These are phyloP conservation scores for Hanseniaspora mollemarum DNA, from an alignment of 805 yeast species.

Conservation along the genomic window DNA sequence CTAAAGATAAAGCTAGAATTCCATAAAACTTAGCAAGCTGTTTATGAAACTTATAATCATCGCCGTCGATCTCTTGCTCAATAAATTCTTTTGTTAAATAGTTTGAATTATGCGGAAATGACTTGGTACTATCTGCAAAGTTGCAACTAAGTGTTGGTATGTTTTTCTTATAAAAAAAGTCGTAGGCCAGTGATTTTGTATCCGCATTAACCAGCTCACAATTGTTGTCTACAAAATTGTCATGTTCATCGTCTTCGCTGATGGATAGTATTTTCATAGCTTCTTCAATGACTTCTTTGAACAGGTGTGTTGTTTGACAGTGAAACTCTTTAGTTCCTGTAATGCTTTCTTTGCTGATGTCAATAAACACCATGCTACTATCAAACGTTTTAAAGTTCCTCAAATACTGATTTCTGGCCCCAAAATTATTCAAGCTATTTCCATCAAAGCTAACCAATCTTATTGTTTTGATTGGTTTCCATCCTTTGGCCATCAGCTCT, in stretches of 20 bases:
- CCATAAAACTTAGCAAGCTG: constrained; percentile 52
- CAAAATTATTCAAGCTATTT: constrained; percentile 59
- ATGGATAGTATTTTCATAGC: constrained; percentile 37
- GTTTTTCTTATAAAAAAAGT: constrained; percentile 56
- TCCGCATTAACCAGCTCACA: constrained; percentile 36
- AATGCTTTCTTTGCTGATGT: constrained; percentile 32
- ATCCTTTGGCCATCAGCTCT: constrained; percentile 38
- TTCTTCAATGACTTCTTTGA: constrained; percentile 36
- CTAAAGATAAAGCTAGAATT: constrained; percentile 39
- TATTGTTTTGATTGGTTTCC: constrained; percentile 65
- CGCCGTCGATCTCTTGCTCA: constrained; percentile 41
- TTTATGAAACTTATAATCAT: constrained; percentile 39
- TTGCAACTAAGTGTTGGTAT: constrained; percentile 50
- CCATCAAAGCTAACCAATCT: constrained; percentile 74
- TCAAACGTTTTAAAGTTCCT: constrained; percentile 43
- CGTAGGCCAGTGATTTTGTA: constrained; percentile 44
- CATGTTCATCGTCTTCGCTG: constrained; percentile 17
- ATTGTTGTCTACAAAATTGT: neutral
- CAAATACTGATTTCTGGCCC: constrained; percentile 61
- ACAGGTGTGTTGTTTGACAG: constrained; percentile 46
- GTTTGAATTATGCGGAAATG: constrained; percentile 40
- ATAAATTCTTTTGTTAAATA: constrained; percentile 52
- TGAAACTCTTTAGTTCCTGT: constrained; percentile 38
- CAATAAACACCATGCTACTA: constrained; percentile 43
- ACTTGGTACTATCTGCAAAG: constrained; percentile 28